Evolutionary conservation across 164 flowering plant genomes (phyloP), one percentile per base, ranked within the genome.

Genomic region (Cinnamomum micranthum): DNA sequence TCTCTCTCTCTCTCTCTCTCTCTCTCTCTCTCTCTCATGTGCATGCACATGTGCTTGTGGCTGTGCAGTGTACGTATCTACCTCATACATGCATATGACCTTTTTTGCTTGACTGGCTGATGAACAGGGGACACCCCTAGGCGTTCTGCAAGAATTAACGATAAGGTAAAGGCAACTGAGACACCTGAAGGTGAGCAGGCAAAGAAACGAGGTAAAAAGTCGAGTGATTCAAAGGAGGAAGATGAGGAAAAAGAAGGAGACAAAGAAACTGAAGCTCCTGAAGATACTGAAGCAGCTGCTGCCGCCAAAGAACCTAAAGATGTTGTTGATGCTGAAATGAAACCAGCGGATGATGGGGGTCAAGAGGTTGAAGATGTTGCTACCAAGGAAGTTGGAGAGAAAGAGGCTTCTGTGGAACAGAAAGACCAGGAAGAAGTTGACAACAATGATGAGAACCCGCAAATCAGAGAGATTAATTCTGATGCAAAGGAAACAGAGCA

Each of bases 71-170:
- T 31, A 31, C 35, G 5, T 31, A 31, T 28, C 35, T 31, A 31
- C 35, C 24, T 17, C 23, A 15, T 4, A 22, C 15, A 33, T 59
- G 31, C 62, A 20, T 41, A 41, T 41, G 11, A 41, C 47, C 47
- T 72, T 47, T 65, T 58, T 15, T 51, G 15, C 19, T 24, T 74
- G 64, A 59, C 28, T 63, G 25, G 55, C 75, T 75, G 58, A 68
- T 28, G 64, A 55, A 71, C 81, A 85, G 89, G 91, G 71, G 88
- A 85, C 69, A 84, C 88, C 14, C 91, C 91, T 25, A 79, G 91
- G 72, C 84, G 91, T 50, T 88, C 91, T 77, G 76, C 84, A 9
- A 81, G 89, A 75, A 77, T 88, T 17, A 85, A 80, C 77, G 84
- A 75, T 72, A 87, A 85, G 72, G 50, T 81, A 28, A 88, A 87